Base-by-base conservation (phyloP, 2,329 filamentous ascomycete species). In the Lecanoromycetidae sp. region DNA sequence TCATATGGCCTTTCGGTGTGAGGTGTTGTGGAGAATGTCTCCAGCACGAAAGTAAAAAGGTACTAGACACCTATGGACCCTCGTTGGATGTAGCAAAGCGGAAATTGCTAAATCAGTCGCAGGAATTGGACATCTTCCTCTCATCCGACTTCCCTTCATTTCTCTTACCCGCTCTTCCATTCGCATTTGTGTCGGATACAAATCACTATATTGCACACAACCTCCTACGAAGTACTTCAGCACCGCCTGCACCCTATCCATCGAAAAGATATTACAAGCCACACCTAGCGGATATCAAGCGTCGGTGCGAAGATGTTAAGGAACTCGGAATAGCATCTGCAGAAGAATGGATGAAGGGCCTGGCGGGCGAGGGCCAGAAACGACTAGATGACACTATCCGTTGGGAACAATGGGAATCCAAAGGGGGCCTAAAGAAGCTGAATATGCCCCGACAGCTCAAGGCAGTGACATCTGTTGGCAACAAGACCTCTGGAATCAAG, bases 291-390 rank as follows among this genome's bases (percentile, higher is more conserved):
- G 69, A 70, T 6, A 72, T 88, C 53, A 74, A 74, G 49, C 60
- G 66, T 26, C 78, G 85, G 57, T 77, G 85, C 54, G 66, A 75
- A 35, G 68, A 76, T 4, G 82, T 80, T 45, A 76, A 77, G 55
- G 64, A 68, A n/a, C 71, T 85, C 55, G 82, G 84, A n/a, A 79
- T 80, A 34, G 76, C 44, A 17, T 51, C 80, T 9, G 73, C 75
- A 3, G 81, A 86, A 55, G 84, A 88, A 61, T 91, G 85, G 84
- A 69, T 79, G 25, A 88, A 88, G 63, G 84, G 84, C 8, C 71
- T 91, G 3, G 74, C 79, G 35, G 67, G 66, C 23, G 72, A 76
- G 49, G 82, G 83, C 8, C 76, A 75, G 55, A 70, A 77, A 49
- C 65, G 71, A 40, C 73, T 78, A 55, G 71, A 68, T 9, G 78